A percentile compares a stretch with the other conserved stretches of the same genome.
phyloP scores from a whole-genome alignment of 2,329 filamentous ascomycete species.

The Calonectria crousiana region DNA sequence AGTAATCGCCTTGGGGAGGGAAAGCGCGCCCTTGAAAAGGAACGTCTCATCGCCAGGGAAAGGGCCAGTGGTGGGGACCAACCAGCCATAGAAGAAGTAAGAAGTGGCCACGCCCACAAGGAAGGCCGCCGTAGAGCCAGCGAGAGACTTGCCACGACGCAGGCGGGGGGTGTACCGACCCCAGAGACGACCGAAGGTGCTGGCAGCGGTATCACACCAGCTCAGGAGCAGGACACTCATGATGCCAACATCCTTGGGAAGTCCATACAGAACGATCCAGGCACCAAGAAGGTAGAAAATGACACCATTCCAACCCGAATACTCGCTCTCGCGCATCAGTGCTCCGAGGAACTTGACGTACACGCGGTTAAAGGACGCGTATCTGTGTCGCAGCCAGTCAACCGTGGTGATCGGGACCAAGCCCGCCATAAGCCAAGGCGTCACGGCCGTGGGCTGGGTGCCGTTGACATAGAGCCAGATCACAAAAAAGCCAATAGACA shows the following conservation, averaged over 20 bases:
- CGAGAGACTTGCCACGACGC: slow-evolving; percentile 89
- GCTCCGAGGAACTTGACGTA: slow-evolving; percentile 90
- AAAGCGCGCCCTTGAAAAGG: slow-evolving; percentile 83
- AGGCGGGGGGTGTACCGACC: slow-evolving; percentile 90
- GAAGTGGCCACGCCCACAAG: slow-evolving; percentile 86
- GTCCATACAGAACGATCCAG: slow-evolving; percentile 86
- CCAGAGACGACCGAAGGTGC: slow-evolving; percentile 91
- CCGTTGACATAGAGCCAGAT: slow-evolving; percentile 87
- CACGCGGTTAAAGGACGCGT: slow-evolving; percentile 82
- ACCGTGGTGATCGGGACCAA: slow-evolving; percentile 86
- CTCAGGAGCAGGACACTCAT: slow-evolving; percentile 91
- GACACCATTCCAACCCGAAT: slow-evolving; percentile 93
- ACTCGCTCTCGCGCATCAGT: slow-evolving; percentile 97
- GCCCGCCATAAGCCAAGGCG: slow-evolving; percentile 84
- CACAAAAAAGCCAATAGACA: slow-evolving; percentile 96
- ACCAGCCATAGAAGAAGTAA: slow-evolving; percentile 87
- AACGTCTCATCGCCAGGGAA: slow-evolving; percentile 77
- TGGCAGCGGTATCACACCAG: slow-evolving; percentile 98
- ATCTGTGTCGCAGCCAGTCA: slow-evolving; percentile 87
- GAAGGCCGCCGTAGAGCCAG: slow-evolving; percentile 88
- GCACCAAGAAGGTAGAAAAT: slow-evolving; percentile 96
- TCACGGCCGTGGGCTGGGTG: slow-evolving; percentile 80
- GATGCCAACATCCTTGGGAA: slow-evolving; percentile 93
- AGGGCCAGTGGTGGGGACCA: slow-evolving; percentile 77
- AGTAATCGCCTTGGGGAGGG: slow-evolving; percentile 73